Evolutionary conservation across 768 basidiomycete species (phyloP), one percentile per base, ranked within the genome.

Genomic region (Boletus vermiculosoides): DNA sequence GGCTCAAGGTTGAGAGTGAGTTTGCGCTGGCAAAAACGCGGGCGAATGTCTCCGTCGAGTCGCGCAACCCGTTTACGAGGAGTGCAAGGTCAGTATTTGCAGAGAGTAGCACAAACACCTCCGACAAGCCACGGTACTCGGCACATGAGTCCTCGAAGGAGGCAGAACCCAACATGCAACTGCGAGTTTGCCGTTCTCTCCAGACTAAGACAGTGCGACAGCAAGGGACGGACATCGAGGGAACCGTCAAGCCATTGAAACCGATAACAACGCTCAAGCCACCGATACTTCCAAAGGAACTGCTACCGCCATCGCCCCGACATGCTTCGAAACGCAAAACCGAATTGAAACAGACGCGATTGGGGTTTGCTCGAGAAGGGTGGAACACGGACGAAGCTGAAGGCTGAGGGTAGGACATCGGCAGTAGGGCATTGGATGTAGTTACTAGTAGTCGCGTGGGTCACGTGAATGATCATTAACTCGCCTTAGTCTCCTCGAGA

Each of bases 181-280:
- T 55, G 30, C 66, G 59, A 31, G 3, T 15, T 31, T 57, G 22
- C 25, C 54, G 45, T 50, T 62, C 59, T 28, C 56, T 62, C n/a
- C 55, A 60, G 7, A 48, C 54, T 16, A 47, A 52, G 22, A 41
- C 34, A 30, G 13, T 13, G 20, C 34, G 7, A 30, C 46, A 45
- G 20, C 52, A 55, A 18, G 37, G 11, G 33, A 18, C 48, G 16
- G 50, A 39, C 30, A 6, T 20, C 20, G 45, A 42, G 22, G 25
- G 44, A 28, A 34, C 28, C 15, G 0, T 4, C 31, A 71, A 66
- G 18, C 58, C 59, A 9, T 50, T 72, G 58, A 71, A 63, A 53
- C 72, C 68, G 16, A 72, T 72, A 50, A 73, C 71, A 10, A 51
- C 61, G 7, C 41, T 73, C 33, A 69, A 60, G 9, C 66, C 67